Conservation (phyloP, 192 early-diverging fungal species). For the Allomyces arbusculus region DNA sequence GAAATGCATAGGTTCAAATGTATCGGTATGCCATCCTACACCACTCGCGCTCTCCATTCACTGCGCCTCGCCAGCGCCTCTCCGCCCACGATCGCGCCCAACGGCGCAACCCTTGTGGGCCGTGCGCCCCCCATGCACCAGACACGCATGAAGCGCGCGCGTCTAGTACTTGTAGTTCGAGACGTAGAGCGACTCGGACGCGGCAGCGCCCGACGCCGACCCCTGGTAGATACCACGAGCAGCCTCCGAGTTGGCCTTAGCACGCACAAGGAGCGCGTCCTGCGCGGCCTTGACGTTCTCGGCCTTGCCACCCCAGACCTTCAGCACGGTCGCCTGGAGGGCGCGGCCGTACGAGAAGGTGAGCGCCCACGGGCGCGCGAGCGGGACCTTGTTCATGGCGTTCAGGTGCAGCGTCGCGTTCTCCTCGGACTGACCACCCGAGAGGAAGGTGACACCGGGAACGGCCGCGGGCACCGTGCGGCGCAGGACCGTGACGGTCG, state of each 20-base stretch:
- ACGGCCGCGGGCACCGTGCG: constrained; percentile 22
- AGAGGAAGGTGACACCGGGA: constrained; percentile 23
- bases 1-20: not conserved
- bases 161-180: constrained; percentile 21
- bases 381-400: constrained; percentile 14
- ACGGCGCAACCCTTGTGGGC: not conserved
- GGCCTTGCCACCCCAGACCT: constrained; percentile 17
- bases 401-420: constrained; percentile 19
- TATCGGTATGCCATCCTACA: not conserved
- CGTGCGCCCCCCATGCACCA: not conserved
- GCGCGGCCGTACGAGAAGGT: constrained; percentile 24
- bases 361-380: constrained; percentile 14
- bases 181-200: constrained; percentile 15
- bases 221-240: constrained; percentile 12
- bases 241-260: constrained; percentile 18
- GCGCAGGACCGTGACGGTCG: constrained; percentile 15
- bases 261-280: constrained; percentile 13
- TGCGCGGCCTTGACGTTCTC: constrained; percentile 22
- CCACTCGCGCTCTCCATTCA: not conserved
- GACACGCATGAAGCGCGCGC: not conserved
- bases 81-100: not conserved
- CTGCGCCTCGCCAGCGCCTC: not conserved
- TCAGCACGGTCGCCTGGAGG: constrained; percentile 19
- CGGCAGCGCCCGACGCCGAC: constrained; percentile 3
- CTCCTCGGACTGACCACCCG: constrained; percentile 20